Conservation (phyloP, 140 eudicot species). For the Ambrosia hybrid region DNA sequence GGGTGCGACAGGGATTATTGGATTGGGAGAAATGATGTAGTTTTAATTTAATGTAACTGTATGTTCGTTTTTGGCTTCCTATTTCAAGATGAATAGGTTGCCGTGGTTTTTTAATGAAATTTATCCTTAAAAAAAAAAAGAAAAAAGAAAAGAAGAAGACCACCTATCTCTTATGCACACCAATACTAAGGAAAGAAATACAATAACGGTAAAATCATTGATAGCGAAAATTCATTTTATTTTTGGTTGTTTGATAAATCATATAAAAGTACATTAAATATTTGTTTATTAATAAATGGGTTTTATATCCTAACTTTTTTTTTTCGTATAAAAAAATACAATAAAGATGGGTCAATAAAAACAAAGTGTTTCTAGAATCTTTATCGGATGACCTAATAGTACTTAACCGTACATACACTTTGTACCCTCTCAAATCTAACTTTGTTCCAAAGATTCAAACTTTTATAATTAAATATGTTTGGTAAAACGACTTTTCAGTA, state of each 20-base stretch:
- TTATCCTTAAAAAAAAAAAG: too few relatives aligned
- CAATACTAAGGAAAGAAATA: too few relatives aligned
- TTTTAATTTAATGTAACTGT: too few relatives aligned
- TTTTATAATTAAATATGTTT: background rate
- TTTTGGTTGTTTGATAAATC: background rate
- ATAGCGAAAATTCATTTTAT: too few relatives aligned
- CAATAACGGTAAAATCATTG: too few relatives aligned
- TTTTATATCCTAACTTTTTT: background rate
- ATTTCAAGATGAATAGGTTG: too few relatives aligned
- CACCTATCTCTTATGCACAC: too few relatives aligned
- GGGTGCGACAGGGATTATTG: too few relatives aligned
- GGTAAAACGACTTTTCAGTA: background rate
- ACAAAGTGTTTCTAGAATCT: conserved; percentile 1
- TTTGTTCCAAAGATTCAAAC: background rate
- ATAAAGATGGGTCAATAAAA: background rate
- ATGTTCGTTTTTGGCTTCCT: too few relatives aligned
- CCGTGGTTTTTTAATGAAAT: too few relatives aligned
- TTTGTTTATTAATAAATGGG: background rate
- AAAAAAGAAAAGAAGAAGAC: too few relatives aligned
- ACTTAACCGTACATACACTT: conserved; percentile 1
- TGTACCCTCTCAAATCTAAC: background rate
- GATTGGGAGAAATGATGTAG: too few relatives aligned
- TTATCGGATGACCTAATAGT: background rate
- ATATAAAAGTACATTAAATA: background rate
- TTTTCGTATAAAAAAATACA: background rate